Conservation (phyloP, 139 green algal species). For the Trebouxia sp. region DNA sequence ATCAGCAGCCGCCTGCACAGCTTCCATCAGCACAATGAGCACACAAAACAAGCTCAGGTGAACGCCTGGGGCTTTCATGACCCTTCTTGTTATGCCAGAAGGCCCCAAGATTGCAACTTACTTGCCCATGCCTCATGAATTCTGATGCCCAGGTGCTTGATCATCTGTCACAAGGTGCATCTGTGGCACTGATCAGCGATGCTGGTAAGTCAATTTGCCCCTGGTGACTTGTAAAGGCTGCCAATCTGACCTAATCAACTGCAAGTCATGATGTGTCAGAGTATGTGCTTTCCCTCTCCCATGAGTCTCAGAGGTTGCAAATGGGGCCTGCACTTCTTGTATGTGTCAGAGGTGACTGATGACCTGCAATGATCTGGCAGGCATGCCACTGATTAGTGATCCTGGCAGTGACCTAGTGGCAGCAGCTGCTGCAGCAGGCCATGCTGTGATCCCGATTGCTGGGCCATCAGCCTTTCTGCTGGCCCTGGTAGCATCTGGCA, state of each 20-base stretch:
- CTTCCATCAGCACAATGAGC: conserved; percentile 91
- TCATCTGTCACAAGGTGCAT: conserved; percentile 55
- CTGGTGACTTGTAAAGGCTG: too few species aligned
- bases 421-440: conserved; percentile 37
- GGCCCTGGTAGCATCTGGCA: conserved; percentile 76
- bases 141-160: conserved; percentile 52
- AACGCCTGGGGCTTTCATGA: neutral
- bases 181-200: conserved; percentile 87
- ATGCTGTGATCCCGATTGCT: conserved; percentile 74
- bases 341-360: too few species aligned
- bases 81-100: neutral
- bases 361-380: too few species aligned
- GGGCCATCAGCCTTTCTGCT: conserved; percentile 78
- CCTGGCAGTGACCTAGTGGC: conserved; percentile 76
- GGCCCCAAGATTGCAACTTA: neutral
- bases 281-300: too few species aligned
- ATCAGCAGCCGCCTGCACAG: conserved; percentile 47
- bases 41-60: conserved; percentile 19
- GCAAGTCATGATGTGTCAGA: too few species aligned
- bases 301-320: too few species aligned
- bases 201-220: conserved; percentile 49
- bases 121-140: neutral
- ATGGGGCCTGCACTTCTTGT: too few species aligned
- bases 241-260: too few species aligned
- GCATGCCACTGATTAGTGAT: conserved; percentile 85